Evolutionary conservation across 2,329 filamentous ascomycete genomes (phyloP).

Genomic region (Cercospora sp.): DNA sequence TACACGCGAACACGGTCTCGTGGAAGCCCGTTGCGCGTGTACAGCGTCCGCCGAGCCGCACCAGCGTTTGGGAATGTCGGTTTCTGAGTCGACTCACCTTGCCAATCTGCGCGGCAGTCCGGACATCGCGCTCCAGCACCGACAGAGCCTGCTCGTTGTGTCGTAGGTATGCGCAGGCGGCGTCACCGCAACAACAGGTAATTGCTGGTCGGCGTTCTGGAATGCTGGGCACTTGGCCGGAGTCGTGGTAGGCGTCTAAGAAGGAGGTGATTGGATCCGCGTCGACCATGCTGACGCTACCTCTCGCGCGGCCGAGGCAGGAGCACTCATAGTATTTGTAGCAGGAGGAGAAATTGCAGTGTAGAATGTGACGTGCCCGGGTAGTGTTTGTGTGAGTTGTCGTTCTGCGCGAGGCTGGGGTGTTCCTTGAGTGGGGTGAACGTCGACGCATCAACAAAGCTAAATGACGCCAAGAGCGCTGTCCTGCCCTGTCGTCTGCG

Average conservation of each 20-base stretch:
- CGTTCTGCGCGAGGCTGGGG: constrained; percentile 3
- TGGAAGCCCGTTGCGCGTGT: constrained; percentile 9
- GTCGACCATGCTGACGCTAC: constrained; percentile 10
- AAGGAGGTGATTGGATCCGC: constrained; percentile 12
- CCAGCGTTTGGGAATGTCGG: constrained; percentile 31
- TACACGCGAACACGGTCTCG: constrained; percentile 1
- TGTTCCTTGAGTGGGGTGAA: constrained; percentile 4
- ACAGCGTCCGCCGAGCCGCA: constrained; percentile 8
- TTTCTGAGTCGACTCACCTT: constrained; percentile 65
- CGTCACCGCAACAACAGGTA: constrained; percentile 79
- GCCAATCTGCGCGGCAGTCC: constrained; percentile 80
- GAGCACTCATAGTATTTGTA: constrained; percentile 10
- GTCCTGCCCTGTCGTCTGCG: background rate
- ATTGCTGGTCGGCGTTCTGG: constrained; percentile 19
- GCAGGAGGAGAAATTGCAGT: background rate
- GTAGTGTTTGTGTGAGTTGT: constrained; percentile 1
- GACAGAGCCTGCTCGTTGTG: constrained; percentile 78
- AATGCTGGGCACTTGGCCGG: constrained; percentile 21
- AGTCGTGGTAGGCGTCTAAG: constrained; percentile 11
- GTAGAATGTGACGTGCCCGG: background rate
- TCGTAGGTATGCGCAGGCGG: constrained; percentile 75
- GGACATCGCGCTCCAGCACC: constrained; percentile 82
- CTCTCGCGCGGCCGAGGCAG: background rate
- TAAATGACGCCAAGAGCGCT: constrained; percentile 2
- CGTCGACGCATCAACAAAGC: constrained; percentile 7